Evolutionary conservation across 2,329 filamentous ascomycete species (phyloP).

Genomic region (Fusarium beomiforme): DNA sequence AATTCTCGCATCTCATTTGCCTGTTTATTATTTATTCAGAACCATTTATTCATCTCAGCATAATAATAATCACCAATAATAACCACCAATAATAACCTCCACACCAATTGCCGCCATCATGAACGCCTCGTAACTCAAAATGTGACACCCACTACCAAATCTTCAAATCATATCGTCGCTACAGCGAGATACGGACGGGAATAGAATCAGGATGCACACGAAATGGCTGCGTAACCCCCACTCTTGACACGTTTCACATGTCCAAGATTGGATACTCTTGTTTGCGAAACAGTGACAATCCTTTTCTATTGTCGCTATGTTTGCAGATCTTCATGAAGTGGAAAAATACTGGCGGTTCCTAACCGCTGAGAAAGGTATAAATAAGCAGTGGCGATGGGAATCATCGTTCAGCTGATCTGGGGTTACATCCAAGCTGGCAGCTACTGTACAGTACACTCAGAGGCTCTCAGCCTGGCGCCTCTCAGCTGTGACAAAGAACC

Average conservation of each 20-base stretch:
- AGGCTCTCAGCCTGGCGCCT: slow-evolving; percentile 11
- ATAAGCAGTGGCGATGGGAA: slow-evolving; percentile 5
- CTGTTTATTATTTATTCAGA: background rate
- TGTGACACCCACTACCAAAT: slow-evolving; percentile 27
- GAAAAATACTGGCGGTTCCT: slow-evolving; percentile 26
- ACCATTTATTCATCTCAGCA: slow-evolving; percentile 8
- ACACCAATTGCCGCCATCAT: slow-evolving; percentile 14
- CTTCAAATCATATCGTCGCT: slow-evolving; percentile 29
- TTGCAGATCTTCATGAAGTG: slow-evolving; percentile 6
- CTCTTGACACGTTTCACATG: slow-evolving; percentile 29
- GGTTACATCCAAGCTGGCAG: slow-evolving; percentile 32
- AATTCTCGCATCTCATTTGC: background rate
- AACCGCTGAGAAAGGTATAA: slow-evolving; percentile 16
- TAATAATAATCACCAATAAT: background rate
- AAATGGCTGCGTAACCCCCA: slow-evolving; percentile 24
- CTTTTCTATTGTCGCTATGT: slow-evolving; percentile 5
- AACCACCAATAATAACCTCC: background rate
- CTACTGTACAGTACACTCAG: background rate
- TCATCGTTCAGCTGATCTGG: slow-evolving; percentile 21
- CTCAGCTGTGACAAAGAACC: slow-evolving; percentile 15
- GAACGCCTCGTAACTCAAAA: slow-evolving; percentile 23
- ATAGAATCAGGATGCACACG: slow-evolving; percentile 24
- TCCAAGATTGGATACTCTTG: slow-evolving; percentile 5
- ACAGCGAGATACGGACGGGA: slow-evolving; percentile 29
- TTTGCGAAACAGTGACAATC: slow-evolving; percentile 10